A percentile compares a stretch with the other conserved stretches of the same genome.
These are phyloP conservation scores for Neofusicoccum sp. DNA, from an alignment of 2,329 filamentous ascomycete species.

Conservation along the genomic window DNA sequence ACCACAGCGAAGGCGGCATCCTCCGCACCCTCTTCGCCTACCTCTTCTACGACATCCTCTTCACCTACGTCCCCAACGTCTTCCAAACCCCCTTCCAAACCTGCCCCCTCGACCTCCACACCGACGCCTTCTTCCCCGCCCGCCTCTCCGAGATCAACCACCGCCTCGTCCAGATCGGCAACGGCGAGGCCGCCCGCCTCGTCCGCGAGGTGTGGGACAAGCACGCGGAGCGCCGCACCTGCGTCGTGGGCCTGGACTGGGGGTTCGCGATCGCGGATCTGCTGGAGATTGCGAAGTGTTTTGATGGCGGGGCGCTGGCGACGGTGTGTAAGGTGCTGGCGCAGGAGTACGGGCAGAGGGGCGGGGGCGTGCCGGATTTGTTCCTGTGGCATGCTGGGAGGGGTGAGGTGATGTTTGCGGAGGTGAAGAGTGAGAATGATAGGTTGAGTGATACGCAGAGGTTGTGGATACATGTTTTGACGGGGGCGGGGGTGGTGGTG, in stretches of 20 bases:
- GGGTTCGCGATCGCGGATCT: constrained; percentile 79
- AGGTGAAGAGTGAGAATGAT: constrained; percentile 71
- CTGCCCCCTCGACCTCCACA: constrained; percentile 88
- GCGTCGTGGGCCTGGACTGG: constrained; percentile 92
- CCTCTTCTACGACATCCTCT: constrained; percentile 91
- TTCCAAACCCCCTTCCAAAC: constrained; percentile 97
- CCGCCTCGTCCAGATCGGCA: constrained; percentile 82
- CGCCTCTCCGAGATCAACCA: constrained; percentile 89
- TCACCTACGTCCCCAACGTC: constrained; percentile 91
- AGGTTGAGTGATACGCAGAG: constrained; percentile 93
- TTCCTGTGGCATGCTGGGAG: constrained; percentile 73
- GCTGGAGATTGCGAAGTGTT: constrained; percentile 75
- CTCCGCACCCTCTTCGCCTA: constrained; percentile 82
- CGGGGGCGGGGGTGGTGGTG: constrained; percentile 80
- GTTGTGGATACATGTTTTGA: constrained; percentile 94
- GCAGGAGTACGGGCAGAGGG: constrained; percentile 87
- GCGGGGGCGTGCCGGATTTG: constrained; percentile 87
- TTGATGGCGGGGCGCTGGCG: constrained; percentile 77
- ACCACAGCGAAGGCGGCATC: constrained; percentile 89
- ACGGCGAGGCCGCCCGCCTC: constrained; percentile 71
- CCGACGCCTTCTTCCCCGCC: constrained; percentile 85
- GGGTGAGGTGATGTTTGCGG: constrained; percentile 67
- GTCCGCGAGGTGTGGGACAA: constrained; percentile 68
- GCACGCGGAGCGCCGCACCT: constrained; percentile 73
- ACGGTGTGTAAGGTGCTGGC: constrained; percentile 91